Percentiles rank a stretch among this genome's conserved stretches.
These are phyloP conservation scores for Coemansia sp. DNA, from an alignment of 192 early-diverging fungal genomes.

Conservation along the genomic window DNA sequence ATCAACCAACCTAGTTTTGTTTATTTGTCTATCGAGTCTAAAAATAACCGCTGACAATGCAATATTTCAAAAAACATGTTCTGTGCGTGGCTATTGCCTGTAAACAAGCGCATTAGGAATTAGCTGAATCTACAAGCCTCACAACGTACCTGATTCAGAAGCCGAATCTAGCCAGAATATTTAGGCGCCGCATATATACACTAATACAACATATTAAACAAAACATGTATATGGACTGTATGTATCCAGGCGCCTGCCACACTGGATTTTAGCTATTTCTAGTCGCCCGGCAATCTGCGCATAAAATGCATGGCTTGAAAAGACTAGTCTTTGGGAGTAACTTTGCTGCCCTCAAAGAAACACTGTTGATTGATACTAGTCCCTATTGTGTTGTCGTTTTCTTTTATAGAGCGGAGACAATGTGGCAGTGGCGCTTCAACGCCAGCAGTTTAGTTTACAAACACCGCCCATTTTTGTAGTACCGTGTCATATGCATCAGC, in stretches of 20 bases:
- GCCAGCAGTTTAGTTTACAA: neutral
- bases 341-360: neutral
- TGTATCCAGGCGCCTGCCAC: neutral
- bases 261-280: neutral
- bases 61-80: neutral
- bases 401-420: constrained; percentile 6
- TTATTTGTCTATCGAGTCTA: neutral
- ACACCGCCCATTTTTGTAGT: constrained; percentile 1
- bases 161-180: neutral
- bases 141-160: neutral
- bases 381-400: neutral
- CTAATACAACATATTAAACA: neutral
- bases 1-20: neutral
- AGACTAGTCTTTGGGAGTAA: neutral
- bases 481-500: constrained; percentile 5
- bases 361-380: neutral
- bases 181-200: neutral
- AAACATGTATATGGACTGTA: neutral
- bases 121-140: constrained; percentile 3
- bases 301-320: neutral
- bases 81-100: neutral
- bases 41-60: neutral
- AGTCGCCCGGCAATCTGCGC: neutral
- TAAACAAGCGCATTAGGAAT: constrained; percentile 10
- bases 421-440: neutral